Percentiles rank a stretch among this genome's conserved stretches.
Conservation (phyloP, 2,329 filamentous ascomycete species). For the Biscogniauxia sp. region DNA sequence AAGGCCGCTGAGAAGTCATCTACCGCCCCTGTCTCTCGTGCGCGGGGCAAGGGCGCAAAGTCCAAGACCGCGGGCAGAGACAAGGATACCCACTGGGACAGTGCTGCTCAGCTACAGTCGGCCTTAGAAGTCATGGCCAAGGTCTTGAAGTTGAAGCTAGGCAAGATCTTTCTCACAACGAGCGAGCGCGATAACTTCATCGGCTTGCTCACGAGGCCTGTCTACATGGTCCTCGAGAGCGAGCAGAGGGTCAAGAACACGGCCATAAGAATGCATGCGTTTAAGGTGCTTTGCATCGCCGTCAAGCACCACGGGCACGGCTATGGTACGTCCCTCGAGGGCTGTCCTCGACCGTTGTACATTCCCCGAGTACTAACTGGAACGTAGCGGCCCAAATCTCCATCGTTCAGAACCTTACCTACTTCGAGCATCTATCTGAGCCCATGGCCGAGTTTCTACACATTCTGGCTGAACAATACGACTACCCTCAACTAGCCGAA, state of each 20-base stretch:
- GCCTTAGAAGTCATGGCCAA: slow-evolving; percentile 95
- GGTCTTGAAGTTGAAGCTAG: slow-evolving; percentile 86
- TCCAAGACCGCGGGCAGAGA: slow-evolving; percentile 62
- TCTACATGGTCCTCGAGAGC: slow-evolving; percentile 92
- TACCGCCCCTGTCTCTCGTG: slow-evolving; percentile 65
- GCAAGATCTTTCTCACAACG: slow-evolving; percentile 91
- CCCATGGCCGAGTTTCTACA: slow-evolving; percentile 98
- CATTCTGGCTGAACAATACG: slow-evolving; percentile 94
- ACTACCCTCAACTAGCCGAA: slow-evolving; percentile 91
- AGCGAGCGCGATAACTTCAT: slow-evolving; percentile 96
- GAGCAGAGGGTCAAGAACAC: slow-evolving; percentile 89
- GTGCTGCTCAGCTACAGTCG: slow-evolving; percentile 78
- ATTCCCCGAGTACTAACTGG: slow-evolving; percentile 15
- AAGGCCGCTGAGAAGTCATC: slow-evolving; percentile 89
- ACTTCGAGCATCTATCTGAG: slow-evolving; percentile 97
- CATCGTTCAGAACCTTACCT: slow-evolving; percentile 95
- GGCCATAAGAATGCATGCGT: slow-evolving; percentile 90
- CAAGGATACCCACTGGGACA: slow-evolving; percentile 85
- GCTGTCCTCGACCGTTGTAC: background rate
- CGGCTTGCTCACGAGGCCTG: slow-evolving; percentile 83
- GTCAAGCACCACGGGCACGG: slow-evolving; percentile 97
- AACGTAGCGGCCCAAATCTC: slow-evolving; percentile 85
- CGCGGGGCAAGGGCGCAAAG: slow-evolving; percentile 71
- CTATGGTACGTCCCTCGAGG: slow-evolving; percentile 62
- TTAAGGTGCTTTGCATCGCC: slow-evolving; percentile 94